Conservation (phyloP, 352 stramenopile species). For the Phytophthora ohioensis region DNA sequence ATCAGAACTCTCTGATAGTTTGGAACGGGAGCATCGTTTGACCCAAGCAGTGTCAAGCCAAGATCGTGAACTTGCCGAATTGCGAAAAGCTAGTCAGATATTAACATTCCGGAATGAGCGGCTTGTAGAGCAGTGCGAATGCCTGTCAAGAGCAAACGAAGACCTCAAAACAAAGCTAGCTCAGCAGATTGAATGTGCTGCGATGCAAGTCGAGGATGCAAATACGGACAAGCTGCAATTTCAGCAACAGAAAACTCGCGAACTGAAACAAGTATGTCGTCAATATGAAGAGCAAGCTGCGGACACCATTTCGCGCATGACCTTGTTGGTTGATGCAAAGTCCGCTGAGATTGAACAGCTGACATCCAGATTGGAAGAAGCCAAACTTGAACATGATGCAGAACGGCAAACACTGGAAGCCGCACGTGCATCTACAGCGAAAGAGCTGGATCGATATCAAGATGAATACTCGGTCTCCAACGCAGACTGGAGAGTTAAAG, state of each 20-base stretch:
- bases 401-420: constrained; percentile 21
- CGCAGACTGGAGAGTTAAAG: constrained; percentile 39
- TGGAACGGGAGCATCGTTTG: constrained; percentile 16
- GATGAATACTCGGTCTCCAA: constrained; percentile 47
- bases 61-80: constrained; percentile 7
- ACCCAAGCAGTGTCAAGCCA: constrained; percentile 4
- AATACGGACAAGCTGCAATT: constrained; percentile 17
- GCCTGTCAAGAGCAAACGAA: constrained; percentile 11
- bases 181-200: constrained; percentile 17
- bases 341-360: constrained; percentile 42
- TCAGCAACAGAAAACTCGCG: constrained; percentile 8
- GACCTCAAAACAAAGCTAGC: constrained; percentile 7
- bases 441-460: constrained; percentile 31
- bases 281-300: constrained; percentile 19
- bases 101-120: constrained; percentile 12
- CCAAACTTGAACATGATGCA: constrained; percentile 6
- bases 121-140: constrained; percentile 14
- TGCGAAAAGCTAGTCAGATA: background rate
- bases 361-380: constrained; percentile 27
- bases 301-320: constrained; percentile 45
- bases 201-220: constrained; percentile 34
- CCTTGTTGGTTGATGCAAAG: constrained; percentile 50
- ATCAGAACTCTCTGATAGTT: constrained; percentile 9
- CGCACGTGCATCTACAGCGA: background rate
- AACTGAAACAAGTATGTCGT: constrained; percentile 16